Percentiles rank a stretch among this genome's conserved stretches.
Evolutionary conservation across 2,329 filamentous ascomycete genomes (phyloP).

Genomic region (Metarhizium sp.): DNA sequence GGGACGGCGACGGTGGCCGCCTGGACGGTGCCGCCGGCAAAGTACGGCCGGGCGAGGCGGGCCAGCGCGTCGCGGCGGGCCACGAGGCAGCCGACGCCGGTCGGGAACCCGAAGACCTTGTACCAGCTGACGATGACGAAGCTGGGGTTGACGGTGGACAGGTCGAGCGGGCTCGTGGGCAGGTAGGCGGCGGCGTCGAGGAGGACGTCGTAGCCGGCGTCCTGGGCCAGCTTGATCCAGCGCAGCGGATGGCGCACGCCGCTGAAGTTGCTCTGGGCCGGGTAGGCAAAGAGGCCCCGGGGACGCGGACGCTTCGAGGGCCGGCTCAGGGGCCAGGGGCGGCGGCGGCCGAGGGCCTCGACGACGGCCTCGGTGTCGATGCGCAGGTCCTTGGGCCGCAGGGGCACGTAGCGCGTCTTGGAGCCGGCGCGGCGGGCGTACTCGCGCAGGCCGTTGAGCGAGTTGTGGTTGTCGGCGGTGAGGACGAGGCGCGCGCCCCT

Average conservation of each 20-base stretch:
- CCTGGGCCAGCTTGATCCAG: slow-evolving; percentile 26
- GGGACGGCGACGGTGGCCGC: slow-evolving; percentile 20
- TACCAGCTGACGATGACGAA: slow-evolving; percentile 32
- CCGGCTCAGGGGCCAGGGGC: not conserved
- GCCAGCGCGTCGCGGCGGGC: slow-evolving; percentile 21
- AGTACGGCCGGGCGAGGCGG: slow-evolving; percentile 27
- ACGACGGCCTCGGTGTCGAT: slow-evolving; percentile 16
- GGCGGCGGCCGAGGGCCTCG: slow-evolving; percentile 12
- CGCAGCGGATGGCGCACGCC: slow-evolving; percentile 31
- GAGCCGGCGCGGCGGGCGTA: slow-evolving; percentile 20
- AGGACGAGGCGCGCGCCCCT: slow-evolving; percentile 19
- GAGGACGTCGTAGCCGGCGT: slow-evolving; percentile 28
- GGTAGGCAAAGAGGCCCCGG: slow-evolving; percentile 32
- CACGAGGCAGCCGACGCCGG: slow-evolving; percentile 30
- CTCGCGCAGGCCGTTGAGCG: slow-evolving; percentile 28
- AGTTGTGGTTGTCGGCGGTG: slow-evolving; percentile 33
- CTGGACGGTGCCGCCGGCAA: slow-evolving; percentile 28
- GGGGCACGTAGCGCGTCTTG: slow-evolving; percentile 21
- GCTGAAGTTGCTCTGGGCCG: slow-evolving; percentile 35
- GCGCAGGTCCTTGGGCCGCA: slow-evolving; percentile 17
- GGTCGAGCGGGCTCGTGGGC: slow-evolving; percentile 25
- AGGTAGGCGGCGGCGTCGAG: slow-evolving; percentile 31
- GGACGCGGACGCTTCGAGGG: not conserved
- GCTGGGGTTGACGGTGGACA: slow-evolving; percentile 24
- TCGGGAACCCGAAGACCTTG: slow-evolving; percentile 32